A percentile compares a stretch with the other conserved stretches of the same genome.
Conservation (phyloP, 2,329 filamentous ascomycete species). For the Ceratocystis diversiconidia region DNA sequence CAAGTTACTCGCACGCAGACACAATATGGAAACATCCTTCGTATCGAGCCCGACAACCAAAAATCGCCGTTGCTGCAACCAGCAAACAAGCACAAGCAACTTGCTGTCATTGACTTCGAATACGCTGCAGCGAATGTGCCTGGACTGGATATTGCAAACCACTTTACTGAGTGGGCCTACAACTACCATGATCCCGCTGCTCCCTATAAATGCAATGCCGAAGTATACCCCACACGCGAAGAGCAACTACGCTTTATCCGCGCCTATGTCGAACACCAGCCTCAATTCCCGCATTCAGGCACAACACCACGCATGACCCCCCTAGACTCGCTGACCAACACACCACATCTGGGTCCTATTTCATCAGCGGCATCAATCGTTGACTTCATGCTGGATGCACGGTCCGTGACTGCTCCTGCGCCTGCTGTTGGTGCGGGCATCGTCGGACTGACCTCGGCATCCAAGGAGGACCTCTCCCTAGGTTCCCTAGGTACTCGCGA, state of each 20-base stretch:
- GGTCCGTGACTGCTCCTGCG: conserved; percentile 33
- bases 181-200: conserved; percentile 68
- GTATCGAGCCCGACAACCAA: conserved; percentile 49
- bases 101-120: conserved; percentile 96
- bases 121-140: conserved; percentile 81
- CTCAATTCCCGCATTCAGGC: conserved; percentile 44
- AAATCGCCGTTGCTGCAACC: conserved; percentile 79
- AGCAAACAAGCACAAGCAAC: conserved; percentile 85
- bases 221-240: conserved; percentile 59
- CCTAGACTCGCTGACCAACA: conserved; percentile 28
- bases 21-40: conserved; percentile 95
- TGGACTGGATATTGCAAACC: conserved; percentile 89
- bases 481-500: conserved; percentile 38
- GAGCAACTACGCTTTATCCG: conserved; percentile 76
- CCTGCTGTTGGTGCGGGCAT: conserved; percentile 29
- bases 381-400: conserved; percentile 74
- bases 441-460: conserved; percentile 21
- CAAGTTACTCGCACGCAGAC: conserved; percentile 42
- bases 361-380: conserved; percentile 39
- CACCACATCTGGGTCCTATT: conserved; percentile 27
- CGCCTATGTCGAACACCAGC: conserved; percentile 72
- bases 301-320: conserved; percentile 38
- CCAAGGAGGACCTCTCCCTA: conserved; percentile 38
- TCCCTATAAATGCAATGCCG: conserved; percentile 54
- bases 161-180: conserved; percentile 97